These are phyloP conservation scores for Fusarium illudens DNA, from an alignment of 2,329 filamentous ascomycete genomes.

Conservation along the genomic window DNA sequence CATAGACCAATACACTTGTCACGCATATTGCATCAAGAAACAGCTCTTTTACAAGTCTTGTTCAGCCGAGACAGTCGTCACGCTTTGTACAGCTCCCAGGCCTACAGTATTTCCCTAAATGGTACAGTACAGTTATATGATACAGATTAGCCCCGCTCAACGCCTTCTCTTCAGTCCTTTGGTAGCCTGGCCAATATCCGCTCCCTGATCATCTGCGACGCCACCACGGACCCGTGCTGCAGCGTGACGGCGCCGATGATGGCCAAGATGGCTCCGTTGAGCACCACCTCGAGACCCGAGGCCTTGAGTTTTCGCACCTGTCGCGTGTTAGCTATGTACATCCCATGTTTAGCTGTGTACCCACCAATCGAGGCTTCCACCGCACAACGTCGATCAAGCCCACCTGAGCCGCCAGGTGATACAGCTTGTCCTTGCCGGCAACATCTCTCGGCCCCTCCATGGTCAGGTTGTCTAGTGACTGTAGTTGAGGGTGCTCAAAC, in stretches of 20 bases:
- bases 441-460: conserved; percentile 66
- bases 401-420: conserved; percentile 72
- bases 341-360: conserved; percentile 39
- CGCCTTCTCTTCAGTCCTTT: conserved; percentile 21
- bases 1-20: conserved; percentile 31
- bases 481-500: conserved; percentile 75
- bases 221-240: conserved; percentile 82
- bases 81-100: conserved; percentile 40
- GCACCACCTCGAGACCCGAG: conserved; percentile 78
- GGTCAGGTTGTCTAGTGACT: conserved; percentile 77
- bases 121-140: conserved; percentile 40
- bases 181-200: conserved; percentile 66
- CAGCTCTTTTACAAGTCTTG: conserved; percentile 33
- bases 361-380: conserved; percentile 87
- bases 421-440: conserved; percentile 71
- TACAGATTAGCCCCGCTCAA: conserved; percentile 39
- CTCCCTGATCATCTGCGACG: conserved; percentile 78
- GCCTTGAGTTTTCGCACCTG: conserved; percentile 71
- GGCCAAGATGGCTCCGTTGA: conserved; percentile 81
- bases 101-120: conserved; percentile 41
- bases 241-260: conserved; percentile 90
- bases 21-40: neutral
- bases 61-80: conserved; percentile 27
- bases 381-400: conserved; percentile 79
- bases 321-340: neutral